Percentiles rank a stretch among this genome's conserved stretches.
These are phyloP conservation scores for apple (Malus domestica) DNA, from an alignment of 306 rosid species.

Conservation along the genomic window DNA sequence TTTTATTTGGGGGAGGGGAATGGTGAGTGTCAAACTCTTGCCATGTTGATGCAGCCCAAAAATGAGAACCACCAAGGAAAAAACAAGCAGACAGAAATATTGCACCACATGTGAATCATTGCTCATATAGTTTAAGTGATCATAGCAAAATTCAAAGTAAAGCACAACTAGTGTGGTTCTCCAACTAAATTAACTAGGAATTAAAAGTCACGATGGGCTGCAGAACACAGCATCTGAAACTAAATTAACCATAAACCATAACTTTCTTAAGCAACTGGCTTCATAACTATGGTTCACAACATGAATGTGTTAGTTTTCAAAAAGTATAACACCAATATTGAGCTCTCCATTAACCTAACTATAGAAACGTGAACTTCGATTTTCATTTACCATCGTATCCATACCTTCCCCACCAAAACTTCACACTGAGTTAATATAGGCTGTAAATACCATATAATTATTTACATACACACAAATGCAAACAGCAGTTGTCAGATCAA, in stretches of 20 bases:
- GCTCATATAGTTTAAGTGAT: not conserved
- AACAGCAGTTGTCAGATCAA: not conserved
- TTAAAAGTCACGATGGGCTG: not conserved
- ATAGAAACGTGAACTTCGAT: not conserved
- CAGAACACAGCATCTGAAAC: not conserved
- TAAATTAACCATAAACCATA: not conserved
- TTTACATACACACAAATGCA: not conserved
- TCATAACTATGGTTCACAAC: not conserved
- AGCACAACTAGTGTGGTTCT: not conserved
- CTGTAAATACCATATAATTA: not conserved
- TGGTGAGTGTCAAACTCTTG: not conserved
- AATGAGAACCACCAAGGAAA: not conserved
- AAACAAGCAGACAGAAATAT: not conserved
- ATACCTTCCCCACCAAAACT: not conserved
- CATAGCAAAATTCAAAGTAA: not conserved
- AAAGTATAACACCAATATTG: not conserved
- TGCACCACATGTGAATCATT: not conserved
- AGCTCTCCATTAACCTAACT: not conserved
- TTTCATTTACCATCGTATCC: not conserved
- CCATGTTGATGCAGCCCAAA: not conserved
- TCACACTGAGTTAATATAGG: not conserved
- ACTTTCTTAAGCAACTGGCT: not conserved
- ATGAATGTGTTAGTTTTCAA: not conserved
- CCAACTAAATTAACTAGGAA: not conserved
- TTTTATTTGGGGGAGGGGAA: not conserved